Evolutionary conservation across 1,284 basidiomycete genomes (phyloP).

Genomic region (Leucoagaricus sp.): DNA sequence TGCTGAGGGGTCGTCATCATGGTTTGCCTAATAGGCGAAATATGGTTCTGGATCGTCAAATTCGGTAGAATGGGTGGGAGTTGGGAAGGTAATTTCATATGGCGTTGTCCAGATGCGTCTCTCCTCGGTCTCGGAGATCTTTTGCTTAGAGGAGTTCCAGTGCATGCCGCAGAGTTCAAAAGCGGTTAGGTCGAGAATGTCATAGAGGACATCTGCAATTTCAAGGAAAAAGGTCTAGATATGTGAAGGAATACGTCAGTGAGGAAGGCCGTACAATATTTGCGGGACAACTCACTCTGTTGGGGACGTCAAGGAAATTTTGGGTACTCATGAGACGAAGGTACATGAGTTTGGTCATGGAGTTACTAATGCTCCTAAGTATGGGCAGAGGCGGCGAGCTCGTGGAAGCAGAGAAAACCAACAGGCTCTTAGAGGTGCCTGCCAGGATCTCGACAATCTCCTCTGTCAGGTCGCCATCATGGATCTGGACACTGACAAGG

Average conservation of each 20-base stretch:
- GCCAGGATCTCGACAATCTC: slow-evolving; percentile 52
- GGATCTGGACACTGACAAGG: slow-evolving; percentile 59
- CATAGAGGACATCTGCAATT: slow-evolving; percentile 50
- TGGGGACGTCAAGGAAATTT: slow-evolving; percentile 45
- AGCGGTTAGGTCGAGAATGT: slow-evolving; percentile 51
- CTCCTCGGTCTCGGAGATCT: slow-evolving; percentile 32
- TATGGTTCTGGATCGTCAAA: slow-evolving; percentile 8
- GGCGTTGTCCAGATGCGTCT: slow-evolving; percentile 43
- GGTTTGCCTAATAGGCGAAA: slow-evolving; percentile 13
- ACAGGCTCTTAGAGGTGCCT: slow-evolving; percentile 43
- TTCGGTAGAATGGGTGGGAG: slow-evolving; percentile 9
- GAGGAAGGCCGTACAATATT: slow-evolving; percentile 20
- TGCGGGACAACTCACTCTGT: slow-evolving; percentile 41
- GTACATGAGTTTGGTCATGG: slow-evolving; percentile 50
- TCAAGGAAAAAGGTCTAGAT: slow-evolving; percentile 63
- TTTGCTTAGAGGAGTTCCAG: slow-evolving; percentile 51
- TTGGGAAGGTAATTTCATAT: slow-evolving; percentile 11
- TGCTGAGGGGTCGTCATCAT: neutral
- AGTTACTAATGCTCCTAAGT: slow-evolving; percentile 42
- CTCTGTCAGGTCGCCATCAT: slow-evolving; percentile 54
- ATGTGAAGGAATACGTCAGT: slow-evolving; percentile 19
- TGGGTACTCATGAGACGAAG: slow-evolving; percentile 55
- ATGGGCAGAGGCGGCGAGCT: slow-evolving; percentile 45
- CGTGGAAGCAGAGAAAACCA: slow-evolving; percentile 47
- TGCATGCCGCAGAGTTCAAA: slow-evolving; percentile 76